Percentiles rank a stretch among this genome's conserved stretches.
phyloP scores from a whole-genome alignment of 768 basidiomycete species.

The Pisolithus tinctorius region DNA sequence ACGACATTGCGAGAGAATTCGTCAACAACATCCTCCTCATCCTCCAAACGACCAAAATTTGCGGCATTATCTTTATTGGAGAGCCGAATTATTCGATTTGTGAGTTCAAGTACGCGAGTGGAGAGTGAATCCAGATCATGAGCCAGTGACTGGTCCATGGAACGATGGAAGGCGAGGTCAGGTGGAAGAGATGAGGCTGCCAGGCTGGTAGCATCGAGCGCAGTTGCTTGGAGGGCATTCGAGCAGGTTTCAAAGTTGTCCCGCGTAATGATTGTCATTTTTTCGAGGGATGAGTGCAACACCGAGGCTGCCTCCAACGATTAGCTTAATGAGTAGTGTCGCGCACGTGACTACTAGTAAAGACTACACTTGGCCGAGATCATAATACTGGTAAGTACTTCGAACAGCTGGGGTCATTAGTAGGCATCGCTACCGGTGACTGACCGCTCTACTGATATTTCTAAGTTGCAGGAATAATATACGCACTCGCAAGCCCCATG shows the following conservation, averaged over 20 bases:
- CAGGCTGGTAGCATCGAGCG: slow-evolving; percentile 56
- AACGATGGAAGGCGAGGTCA: slow-evolving; percentile 86
- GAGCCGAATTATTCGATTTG: slow-evolving; percentile 56
- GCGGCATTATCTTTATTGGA: slow-evolving; percentile 37
- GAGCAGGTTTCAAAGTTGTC: slow-evolving; percentile 49
- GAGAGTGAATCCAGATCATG: slow-evolving; percentile 66
- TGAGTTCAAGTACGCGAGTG: slow-evolving; percentile 54
- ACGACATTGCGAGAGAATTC: slow-evolving; percentile 71
- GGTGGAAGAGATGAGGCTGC: slow-evolving; percentile 53
- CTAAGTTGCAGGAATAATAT: too few species aligned
- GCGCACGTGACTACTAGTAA: not conserved
- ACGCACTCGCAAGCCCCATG: not conserved
- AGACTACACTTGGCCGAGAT: too few species aligned
- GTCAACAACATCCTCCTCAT: slow-evolving; percentile 79
- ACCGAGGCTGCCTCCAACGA: too few species aligned
- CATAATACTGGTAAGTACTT: too few species aligned
- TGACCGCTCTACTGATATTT: too few species aligned
- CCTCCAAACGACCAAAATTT: slow-evolving; percentile 36
- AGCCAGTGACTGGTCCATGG: slow-evolving; percentile 68
- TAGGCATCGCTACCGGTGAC: too few species aligned
- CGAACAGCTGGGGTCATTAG: too few species aligned
- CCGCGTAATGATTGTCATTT: slow-evolving; percentile 9
- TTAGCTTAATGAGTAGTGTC: not conserved
- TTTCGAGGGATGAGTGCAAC: not conserved
- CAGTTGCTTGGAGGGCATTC: slow-evolving; percentile 48